These are phyloP conservation scores for Rhamnella rubrinervis DNA, from an alignment of 331 rosid species.

Conservation along the genomic window DNA sequence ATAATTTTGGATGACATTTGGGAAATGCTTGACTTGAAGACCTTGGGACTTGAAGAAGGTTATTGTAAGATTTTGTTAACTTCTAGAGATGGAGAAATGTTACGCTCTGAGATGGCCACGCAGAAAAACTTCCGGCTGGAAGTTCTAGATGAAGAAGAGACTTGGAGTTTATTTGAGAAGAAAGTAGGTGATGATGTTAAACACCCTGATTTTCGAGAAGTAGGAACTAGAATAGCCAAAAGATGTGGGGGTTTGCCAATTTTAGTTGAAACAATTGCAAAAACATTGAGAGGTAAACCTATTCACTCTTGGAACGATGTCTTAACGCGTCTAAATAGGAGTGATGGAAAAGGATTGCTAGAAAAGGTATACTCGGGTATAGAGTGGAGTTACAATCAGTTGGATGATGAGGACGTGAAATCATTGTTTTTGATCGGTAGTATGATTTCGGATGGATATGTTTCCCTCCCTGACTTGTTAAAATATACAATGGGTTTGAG, in stretches of 20 bases:
- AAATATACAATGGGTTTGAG: background rate
- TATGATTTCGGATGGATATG: background rate
- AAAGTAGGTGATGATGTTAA: background rate
- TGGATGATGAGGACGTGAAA: constrained; percentile 24
- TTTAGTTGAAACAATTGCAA: constrained; percentile 23
- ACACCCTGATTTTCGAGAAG: background rate
- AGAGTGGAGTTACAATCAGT: constrained; percentile 27
- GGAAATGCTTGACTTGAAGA: background rate
- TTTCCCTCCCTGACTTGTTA: background rate
- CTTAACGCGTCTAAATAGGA: constrained; percentile 18
- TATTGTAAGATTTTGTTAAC: background rate
- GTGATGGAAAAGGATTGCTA: background rate
- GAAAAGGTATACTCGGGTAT: constrained; percentile 17
- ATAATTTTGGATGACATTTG: constrained; percentile 20
- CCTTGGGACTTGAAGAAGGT: background rate
- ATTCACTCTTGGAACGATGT: constrained; percentile 25
- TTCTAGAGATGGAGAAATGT: background rate
- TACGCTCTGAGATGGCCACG: background rate
- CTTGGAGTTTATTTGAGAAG: constrained; percentile 30
- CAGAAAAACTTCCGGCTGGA: background rate
- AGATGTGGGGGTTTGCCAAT: constrained; percentile 35
- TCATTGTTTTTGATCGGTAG: constrained; percentile 29
- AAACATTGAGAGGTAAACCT: background rate
- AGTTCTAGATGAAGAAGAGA: constrained; percentile 17
- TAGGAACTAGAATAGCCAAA: constrained; percentile 21